Percentiles rank a stretch among this genome's conserved stretches.
These are phyloP conservation scores for Phytophthora hibernalis DNA, from an alignment of 352 stramenopile species.

Conservation along the genomic window DNA sequence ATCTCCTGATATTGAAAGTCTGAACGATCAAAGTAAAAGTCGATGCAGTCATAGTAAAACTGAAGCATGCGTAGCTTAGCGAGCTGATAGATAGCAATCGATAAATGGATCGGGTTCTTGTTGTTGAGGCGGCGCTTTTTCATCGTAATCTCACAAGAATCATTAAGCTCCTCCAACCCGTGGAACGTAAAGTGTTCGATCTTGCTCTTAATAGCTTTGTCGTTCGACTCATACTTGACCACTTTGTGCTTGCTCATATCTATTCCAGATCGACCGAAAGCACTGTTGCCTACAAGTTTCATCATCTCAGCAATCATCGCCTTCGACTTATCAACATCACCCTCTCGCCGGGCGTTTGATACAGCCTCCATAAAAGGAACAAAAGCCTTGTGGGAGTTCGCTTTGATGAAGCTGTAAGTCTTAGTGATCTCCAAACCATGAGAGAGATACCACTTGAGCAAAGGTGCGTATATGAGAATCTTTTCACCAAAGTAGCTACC, in stretches of 20 bases:
- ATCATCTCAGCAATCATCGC: conserved; percentile 6
- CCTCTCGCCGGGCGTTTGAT: conserved; percentile 31
- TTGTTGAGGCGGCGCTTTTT: conserved; percentile 1
- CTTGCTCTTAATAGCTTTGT: not conserved
- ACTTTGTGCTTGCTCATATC: conserved; percentile 20
- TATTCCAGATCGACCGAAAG: conserved; percentile 1
- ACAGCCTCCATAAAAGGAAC: conserved; percentile 30
- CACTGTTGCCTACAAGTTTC: conserved; percentile 3
- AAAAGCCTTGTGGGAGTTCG: conserved; percentile 12
- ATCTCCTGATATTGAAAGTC: no score
- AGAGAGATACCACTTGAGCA: conserved; percentile 39
- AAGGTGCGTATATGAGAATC: conserved; percentile 44
- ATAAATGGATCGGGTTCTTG: not conserved
- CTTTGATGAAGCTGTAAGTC: no score
- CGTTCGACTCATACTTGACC: conserved; percentile 11
- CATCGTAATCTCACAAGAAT: conserved; percentile 16
- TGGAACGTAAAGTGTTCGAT: conserved; percentile 19
- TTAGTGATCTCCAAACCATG: no score
- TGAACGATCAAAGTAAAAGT: no score
- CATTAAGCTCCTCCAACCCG: no score
- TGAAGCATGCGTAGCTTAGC: no score
- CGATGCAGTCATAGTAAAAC: conserved; percentile 10
- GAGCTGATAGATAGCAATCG: no score
- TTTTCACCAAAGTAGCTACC: conserved; percentile 42
- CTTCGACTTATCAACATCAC: conserved; percentile 37